phyloP scores from a whole-genome alignment of 2,329 filamentous ascomycete genomes.

The Bipolaris victoriae region DNA sequence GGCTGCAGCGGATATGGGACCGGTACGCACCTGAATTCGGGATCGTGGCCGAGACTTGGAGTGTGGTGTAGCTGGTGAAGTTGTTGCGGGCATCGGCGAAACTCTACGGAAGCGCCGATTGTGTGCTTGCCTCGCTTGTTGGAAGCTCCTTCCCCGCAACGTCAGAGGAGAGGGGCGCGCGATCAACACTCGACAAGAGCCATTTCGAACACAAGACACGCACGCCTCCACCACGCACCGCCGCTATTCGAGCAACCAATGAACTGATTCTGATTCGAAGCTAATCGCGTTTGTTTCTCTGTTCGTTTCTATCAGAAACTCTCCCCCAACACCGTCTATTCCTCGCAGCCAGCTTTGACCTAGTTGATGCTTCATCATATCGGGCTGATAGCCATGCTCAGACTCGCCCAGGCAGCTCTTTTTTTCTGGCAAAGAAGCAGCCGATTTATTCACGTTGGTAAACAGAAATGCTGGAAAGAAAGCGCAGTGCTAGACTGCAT shows the following conservation, averaged over 20 bases:
- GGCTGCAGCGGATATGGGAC: constrained; percentile 14
- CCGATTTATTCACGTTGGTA: background rate
- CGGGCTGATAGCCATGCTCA: background rate
- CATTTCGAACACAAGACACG: background rate
- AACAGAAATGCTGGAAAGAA: background rate
- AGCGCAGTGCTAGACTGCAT: background rate
- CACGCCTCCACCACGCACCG: background rate
- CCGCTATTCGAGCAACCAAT: background rate
- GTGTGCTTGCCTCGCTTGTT: constrained; percentile 35
- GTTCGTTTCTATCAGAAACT: too few relatives aligned
- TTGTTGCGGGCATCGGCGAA: constrained; percentile 34
- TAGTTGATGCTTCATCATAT: background rate
- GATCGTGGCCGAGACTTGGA: constrained; percentile 34
- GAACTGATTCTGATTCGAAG: too few relatives aligned
- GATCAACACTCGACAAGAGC: background rate
- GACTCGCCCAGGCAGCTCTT: background rate
- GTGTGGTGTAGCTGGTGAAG: constrained; percentile 35
- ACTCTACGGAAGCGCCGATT: constrained; percentile 33
- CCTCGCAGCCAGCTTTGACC: background rate
- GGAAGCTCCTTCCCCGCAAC: constrained; percentile 22
- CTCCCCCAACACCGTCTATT: background rate
- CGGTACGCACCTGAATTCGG: constrained; percentile 36
- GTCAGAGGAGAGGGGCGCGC: constrained; percentile 17
- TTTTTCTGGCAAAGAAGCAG: background rate
- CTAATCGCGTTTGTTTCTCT: too few relatives aligned